Base-by-base conservation (phyloP, 805 yeast genomes). In the Yarrowia phangngaensis region DNA sequence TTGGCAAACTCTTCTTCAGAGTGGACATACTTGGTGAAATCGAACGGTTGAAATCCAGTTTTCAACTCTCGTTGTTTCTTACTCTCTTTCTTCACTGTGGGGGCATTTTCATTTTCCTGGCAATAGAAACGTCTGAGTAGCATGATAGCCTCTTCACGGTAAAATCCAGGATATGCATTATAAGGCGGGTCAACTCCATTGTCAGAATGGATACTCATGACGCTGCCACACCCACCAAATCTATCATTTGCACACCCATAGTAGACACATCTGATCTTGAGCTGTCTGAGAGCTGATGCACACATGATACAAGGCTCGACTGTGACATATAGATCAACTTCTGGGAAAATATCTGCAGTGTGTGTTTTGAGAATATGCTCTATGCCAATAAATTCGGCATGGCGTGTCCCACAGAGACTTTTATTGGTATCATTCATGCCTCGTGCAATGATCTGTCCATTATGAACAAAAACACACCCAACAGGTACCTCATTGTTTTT, bases 281-380 rank as follows among this genome's bases (percentile, higher is more conserved):
- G 63, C 57, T 92, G 98, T 52, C 89, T 73, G 30, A 92, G 66
- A 2, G 95, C 88, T 30, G 92, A 79, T 0, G 96, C 97, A 68
- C 98, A 92, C 98, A 92, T 92, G 6, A 92, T 83, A 62, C 98
- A 92, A 0, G 98, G 98, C 64, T 92, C 98, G 0, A 92, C 97
- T 0, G 97, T 88, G 19, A 92, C 98, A 63, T 88, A 90, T 6
- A 92, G 70, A 22, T 78, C 79, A 3, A 84, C 70, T 19, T 80
- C 75, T 28, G 64, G 58, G 57, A 86, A 77, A 8, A 64, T 54
- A 4, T 51, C 31, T 0, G 59, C 53, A 4, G 68, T 60, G 33
- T 64, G 62, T 23, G 64, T 59, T 4, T 60, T 54, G 27, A 73
- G 62, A 7, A 82, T 74, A 20, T 66, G 62, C 34, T 79, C 79